Evolutionary conservation across 345 rosid genomes (phyloP), one percentile per base, ranked within the genome.

Genomic region (Eucalyptus sp.): DNA sequence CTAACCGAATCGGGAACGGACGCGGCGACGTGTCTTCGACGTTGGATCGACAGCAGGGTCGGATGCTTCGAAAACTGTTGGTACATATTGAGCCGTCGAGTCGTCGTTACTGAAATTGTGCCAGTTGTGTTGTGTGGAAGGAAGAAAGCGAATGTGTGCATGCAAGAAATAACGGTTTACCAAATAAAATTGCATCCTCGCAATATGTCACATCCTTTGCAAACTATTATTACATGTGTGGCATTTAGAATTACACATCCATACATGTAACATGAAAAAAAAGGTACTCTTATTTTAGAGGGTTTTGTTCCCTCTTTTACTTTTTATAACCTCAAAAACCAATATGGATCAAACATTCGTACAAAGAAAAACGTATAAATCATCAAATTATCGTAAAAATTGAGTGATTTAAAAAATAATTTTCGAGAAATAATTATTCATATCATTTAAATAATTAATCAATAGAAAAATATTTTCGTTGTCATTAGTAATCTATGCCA

Each of bases 161-260:
- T 6, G 31, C 22, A 2, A 6, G 31, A 76, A 37, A 37, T 18
- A 20, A 24, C 5, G 3, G 11, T 37, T 76, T 37, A 5, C 8
- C 46, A 10, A 76, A 11, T 37, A 76, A 76, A 76, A 18, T 41
- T 11, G 84, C 14, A 10, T 37, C 14, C 8, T 5, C 8, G 6
- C 27, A 41, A 37, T 37, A 18, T 41, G 13, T 10, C 20, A n/a
- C 20, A 16, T 3, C 13, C 7, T 68, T 31, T 31, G 41, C 1
- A 66, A 3, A 66, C 44, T 71, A 2, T 5, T 10, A 1, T 37
- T 18, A 18, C 7, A 3, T 10, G 46, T 1, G 44, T 17, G 25
- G 1, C 25, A 31, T 37, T 41, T 37, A 37, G 27, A 76, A 76
- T 8, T 0, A 20, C 1, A 2, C 5, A 10, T 71, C 4, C 5